Base-by-base conservation (phyloP, 345 rosid species). In the Salix arbutifolia region DNA sequence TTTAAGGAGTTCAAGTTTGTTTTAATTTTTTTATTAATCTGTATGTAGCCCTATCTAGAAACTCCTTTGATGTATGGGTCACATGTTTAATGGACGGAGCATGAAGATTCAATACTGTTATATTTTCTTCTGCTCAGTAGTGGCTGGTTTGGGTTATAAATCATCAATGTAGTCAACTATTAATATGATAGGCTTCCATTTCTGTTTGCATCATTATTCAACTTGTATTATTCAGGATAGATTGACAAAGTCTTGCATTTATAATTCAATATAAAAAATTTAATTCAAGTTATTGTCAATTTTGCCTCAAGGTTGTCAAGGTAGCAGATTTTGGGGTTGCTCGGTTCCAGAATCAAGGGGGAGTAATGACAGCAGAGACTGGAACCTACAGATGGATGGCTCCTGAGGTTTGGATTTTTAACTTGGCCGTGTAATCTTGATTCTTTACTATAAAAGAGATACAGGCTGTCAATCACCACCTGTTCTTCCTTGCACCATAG, bases 361-460 rank as follows among this genome's bases (percentile, higher is more conserved):
- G 94, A 73, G 87, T 87, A 73, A 90, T 91, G 92, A 91, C 97
- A 31, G 97, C 92, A 17, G 94, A 91, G 83, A 90, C 94, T 46
- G 97, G 92, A 66, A 91, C 97, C 12, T 91, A 91, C 79, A 88
- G 94, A 84, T 91, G 94, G 97, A 90, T 91, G 97, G 97, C 97
- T 56, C 94, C 97, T 46, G 97, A 91, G 92, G 92, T 91, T 48
- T 74, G 86, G 52, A 85, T 77, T 31, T 72, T 46, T 44, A 37
- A 19, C 61, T 52, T n/a, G 69, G 38, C 52, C 26, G 40, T 52
- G 11, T 77, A 18, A 61, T 30, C 46, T 19, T 61, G 64, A 66
- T 42, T 48, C 35, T 53, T 26, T 64, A 70, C 28, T 70, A 30
- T 42, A 19, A 5, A 56, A 21, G 48, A 37, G 18, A 21, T 52